Evolutionary conservation across 2,329 filamentous ascomycete genomes (phyloP).

Genomic region (Mollisiaceae sp.): DNA sequence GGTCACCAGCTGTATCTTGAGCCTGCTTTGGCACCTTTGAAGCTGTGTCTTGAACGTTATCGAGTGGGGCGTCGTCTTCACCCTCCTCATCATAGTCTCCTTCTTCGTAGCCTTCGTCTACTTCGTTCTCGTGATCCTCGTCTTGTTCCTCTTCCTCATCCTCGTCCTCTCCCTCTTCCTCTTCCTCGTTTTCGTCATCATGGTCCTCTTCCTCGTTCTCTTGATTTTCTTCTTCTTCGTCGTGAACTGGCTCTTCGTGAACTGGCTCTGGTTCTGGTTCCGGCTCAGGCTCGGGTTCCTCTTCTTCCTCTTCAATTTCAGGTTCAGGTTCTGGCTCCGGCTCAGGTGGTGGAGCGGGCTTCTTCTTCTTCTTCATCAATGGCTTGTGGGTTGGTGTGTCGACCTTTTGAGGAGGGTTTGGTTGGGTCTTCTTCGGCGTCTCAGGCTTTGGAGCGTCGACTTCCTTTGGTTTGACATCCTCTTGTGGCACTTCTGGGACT

Average conservation of each 20-base stretch:
- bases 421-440: slow-evolving; percentile 1
- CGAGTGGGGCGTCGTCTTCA: slow-evolving; percentile 17
- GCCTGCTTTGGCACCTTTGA: slow-evolving; percentile 21
- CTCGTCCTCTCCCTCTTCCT: slow-evolving; percentile 17
- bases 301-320: slow-evolving; percentile 14
- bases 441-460: slow-evolving; percentile 2
- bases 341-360: slow-evolving; percentile 27
- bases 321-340: slow-evolving; percentile 29
- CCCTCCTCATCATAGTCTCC: background rate
- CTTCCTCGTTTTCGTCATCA: slow-evolving; percentile 26
- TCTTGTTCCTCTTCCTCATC: background rate
- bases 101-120: background rate
- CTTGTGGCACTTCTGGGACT: slow-evolving; percentile 9
- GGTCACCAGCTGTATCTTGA: slow-evolving; percentile 7
- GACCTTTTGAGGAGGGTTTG: slow-evolving; percentile 8
- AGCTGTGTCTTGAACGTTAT: slow-evolving; percentile 13
- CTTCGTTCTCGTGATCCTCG: slow-evolving; percentile 6
- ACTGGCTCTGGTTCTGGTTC: slow-evolving; percentile 20
- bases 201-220: slow-evolving; percentile 21
- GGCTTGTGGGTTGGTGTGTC: slow-evolving; percentile 17
- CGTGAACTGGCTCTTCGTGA: slow-evolving; percentile 20
- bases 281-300: slow-evolving; percentile 18
- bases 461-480: slow-evolving; percentile 5
- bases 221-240: slow-evolving; percentile 23
- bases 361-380: slow-evolving; percentile 29